Conservation (phyloP, 2,329 filamentous ascomycete genomes). For the Neofusicoccum kwambonambiense region DNA sequence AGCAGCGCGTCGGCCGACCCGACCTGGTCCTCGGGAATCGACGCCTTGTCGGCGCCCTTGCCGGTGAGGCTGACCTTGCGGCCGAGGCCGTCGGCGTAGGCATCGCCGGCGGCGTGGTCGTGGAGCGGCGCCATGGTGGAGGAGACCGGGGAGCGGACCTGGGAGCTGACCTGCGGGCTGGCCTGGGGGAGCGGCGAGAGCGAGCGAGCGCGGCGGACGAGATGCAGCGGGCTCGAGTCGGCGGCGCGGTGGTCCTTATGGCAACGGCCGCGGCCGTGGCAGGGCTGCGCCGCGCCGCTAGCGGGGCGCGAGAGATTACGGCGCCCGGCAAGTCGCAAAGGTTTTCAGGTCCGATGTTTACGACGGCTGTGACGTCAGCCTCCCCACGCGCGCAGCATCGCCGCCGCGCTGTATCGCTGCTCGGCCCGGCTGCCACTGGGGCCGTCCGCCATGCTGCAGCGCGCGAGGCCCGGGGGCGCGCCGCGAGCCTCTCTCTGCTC, state of each 20-base stretch:
- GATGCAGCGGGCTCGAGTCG: neutral
- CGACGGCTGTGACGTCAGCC: slow-evolving; percentile 4
- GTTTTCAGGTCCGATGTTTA: slow-evolving; percentile 6
- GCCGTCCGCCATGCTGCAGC: neutral
- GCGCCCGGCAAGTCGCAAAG: slow-evolving; percentile 4
- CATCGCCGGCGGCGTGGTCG: neutral
- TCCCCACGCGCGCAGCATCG: neutral
- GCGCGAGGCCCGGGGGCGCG: neutral
- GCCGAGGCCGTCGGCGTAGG: neutral
- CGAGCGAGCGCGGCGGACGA: neutral
- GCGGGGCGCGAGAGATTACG: slow-evolving; percentile 6
- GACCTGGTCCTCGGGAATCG: neutral
- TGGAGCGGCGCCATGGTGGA: neutral
- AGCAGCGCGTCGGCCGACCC: slow-evolving; percentile 34
- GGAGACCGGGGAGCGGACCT: neutral
- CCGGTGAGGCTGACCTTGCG: slow-evolving; percentile 3
- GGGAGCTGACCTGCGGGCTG: no score
- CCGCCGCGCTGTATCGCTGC: neutral
- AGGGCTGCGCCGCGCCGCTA: slow-evolving; percentile 7
- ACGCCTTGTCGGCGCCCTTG: slow-evolving; percentile 1
- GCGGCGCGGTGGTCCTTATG: slow-evolving; percentile 9
- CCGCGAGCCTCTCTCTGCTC: neutral
- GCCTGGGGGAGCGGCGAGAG: neutral
- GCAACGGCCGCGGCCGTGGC: neutral
- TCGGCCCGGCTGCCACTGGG: slow-evolving; percentile 6